Conservation (phyloP, 2,329 filamentous ascomycete species). For the Aotearoamyces nothofagi region DNA sequence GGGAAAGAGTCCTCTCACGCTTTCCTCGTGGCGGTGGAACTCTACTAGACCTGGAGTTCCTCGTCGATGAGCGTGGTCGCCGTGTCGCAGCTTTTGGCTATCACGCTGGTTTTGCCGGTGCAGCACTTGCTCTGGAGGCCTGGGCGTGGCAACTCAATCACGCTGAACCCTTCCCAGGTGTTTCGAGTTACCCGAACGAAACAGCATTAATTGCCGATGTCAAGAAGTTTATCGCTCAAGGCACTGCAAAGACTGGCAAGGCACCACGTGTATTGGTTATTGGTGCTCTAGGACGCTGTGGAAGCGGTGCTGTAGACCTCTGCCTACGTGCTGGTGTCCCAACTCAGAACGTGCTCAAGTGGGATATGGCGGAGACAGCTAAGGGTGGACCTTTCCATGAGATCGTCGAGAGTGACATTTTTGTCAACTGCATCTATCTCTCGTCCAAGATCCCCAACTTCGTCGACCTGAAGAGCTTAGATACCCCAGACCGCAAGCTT, state of each 20-base stretch:
- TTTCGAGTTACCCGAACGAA: conserved; percentile 61
- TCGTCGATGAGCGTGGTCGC: conserved; percentile 56
- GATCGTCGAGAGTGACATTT: conserved; percentile 61
- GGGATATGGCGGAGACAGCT: conserved; percentile 67
- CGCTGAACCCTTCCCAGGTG: conserved; percentile 46
- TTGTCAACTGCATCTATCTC: conserved; percentile 86
- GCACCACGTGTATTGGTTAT: conserved; percentile 69
- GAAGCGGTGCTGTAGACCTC: conserved; percentile 69
- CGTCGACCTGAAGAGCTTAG: conserved; percentile 55
- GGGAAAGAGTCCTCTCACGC: conserved; percentile 64
- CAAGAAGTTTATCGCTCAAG: conserved; percentile 52
- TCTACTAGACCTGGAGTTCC: conserved; percentile 77
- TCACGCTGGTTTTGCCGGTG: conserved; percentile 59
- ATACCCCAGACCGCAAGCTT: conserved; percentile 53
- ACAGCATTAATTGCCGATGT: conserved; percentile 57
- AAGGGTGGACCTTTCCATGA: conserved; percentile 59
- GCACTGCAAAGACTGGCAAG: conserved; percentile 49
- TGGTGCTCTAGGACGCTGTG: conserved; percentile 71
- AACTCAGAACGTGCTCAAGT: conserved; percentile 47
- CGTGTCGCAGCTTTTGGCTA: conserved; percentile 49
- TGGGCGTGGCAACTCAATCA: conserved; percentile 77
- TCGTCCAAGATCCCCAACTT: conserved; percentile 67
- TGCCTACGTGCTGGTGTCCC: conserved; percentile 61
- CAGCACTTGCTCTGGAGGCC: conserved; percentile 59
- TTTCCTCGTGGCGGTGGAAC: conserved; percentile 65